Conservation (phyloP, 805 yeast genomes). For the Blastobotrys americana region DNA sequence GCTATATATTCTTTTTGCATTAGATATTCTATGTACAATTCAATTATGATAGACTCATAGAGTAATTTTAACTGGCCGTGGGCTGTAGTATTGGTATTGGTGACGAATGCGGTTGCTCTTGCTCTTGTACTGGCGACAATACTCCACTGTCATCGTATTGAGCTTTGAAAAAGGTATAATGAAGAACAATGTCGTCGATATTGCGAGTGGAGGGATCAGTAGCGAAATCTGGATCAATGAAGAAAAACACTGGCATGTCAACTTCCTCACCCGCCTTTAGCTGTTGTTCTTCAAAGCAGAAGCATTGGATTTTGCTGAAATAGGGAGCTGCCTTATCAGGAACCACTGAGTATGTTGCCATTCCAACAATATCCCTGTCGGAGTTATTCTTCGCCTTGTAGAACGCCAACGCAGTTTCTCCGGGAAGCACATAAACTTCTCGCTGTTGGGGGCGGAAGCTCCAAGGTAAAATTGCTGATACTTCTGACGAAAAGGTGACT, state of each 20-base stretch:
- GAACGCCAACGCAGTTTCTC: constrained; percentile 95
- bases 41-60: not conserved
- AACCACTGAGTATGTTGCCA: constrained; percentile 95
- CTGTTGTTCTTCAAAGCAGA: constrained; percentile 95
- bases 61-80: not conserved
- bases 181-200: constrained; percentile 80
- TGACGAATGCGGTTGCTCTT: no score
- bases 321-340: constrained; percentile 96
- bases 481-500: constrained; percentile 86
- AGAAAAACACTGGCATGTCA: constrained; percentile 97
- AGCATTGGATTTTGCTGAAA: constrained; percentile 95
- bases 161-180: constrained; percentile 77
- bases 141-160: constrained; percentile 23
- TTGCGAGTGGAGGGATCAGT: constrained; percentile 88
- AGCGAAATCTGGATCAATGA: constrained; percentile 92
- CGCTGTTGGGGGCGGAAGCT: constrained; percentile 88
- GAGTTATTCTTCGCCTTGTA: constrained; percentile 85
- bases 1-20: no score
- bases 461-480: constrained; percentile 90
- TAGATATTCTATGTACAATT: not conserved
- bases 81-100: constrained; percentile 1
- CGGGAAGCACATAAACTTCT: constrained; percentile 88
- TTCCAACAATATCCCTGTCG: constrained; percentile 87
- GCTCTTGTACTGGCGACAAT: constrained; percentile 19
- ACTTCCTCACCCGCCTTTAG: constrained; percentile 94